These are phyloP conservation scores for Saussurea involucrata DNA, from an alignment of 129 eudicot species.

Conservation along the genomic window DNA sequence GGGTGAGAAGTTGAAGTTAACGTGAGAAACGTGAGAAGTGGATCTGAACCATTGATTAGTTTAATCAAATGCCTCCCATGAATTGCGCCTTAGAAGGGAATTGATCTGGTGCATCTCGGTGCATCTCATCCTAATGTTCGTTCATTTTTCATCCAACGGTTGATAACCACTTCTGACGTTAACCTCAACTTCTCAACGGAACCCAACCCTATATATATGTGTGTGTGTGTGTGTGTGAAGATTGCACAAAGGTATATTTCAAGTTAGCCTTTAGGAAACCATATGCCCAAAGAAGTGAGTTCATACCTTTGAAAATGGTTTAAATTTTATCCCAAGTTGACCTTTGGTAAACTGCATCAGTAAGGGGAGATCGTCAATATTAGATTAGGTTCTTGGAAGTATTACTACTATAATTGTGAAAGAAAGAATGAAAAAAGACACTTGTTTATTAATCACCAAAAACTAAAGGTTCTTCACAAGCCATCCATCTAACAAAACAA, in stretches of 20 bases:
- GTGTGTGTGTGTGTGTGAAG: too few relatives aligned
- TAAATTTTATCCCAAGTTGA: constrained; percentile 73
- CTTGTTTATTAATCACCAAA: neutral
- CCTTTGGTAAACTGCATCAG: constrained; percentile 72
- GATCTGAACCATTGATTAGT: too few relatives aligned
- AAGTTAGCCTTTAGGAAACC: neutral
- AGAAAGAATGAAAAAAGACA: neutral
- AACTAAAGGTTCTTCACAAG: neutral
- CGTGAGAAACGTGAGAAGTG: too few relatives aligned
- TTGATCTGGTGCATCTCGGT: too few relatives aligned
- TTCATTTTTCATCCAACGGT: too few relatives aligned
- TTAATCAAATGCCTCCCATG: too few relatives aligned
- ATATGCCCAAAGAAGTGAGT: neutral
- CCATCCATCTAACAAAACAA: neutral
- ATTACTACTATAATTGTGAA: neutral
- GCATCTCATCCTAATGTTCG: too few relatives aligned
- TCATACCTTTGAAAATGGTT: constrained; percentile 82
- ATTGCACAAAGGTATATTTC: neutral
- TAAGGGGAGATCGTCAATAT: neutral
- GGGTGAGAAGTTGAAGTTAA: too few relatives aligned
- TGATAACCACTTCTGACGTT: too few relatives aligned
- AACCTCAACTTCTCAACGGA: too few relatives aligned
- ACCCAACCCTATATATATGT: too few relatives aligned
- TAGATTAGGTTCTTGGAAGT: constrained; percentile 2
- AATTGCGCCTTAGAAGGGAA: too few relatives aligned